Evolutionary conservation across 106 monocot species (phyloP), one percentile per base, ranked within the genome.

Genomic region (Apostasia shenzhenica): DNA sequence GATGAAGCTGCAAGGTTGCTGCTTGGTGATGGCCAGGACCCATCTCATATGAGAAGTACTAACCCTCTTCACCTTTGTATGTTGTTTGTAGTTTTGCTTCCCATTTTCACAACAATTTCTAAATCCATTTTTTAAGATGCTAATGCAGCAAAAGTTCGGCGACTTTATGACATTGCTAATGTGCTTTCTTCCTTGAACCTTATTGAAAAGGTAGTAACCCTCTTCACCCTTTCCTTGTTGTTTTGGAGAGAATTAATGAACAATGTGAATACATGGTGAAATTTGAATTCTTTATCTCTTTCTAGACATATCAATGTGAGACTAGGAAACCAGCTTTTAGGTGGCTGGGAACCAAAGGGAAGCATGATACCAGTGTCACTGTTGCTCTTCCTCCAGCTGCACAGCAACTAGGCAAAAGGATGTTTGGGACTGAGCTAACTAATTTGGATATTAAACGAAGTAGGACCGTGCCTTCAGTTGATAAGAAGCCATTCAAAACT

Each of bases 81-180:
- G 7, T 48, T 72, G 12, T 57, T 51, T 54, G 43, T 45, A 47
- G 2, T 14, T 63, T 41, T 71, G 45, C 63, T 41, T 45, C 8
- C 5, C 6, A 43, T 62, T 11, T 62, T 44, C 12, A 43, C 42
- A 49, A 10, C 14, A 2, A 26, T 4, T 12, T 60, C 1, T 48
- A 8, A 50, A 62, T 75, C 45, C 48, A 51, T 41, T 61, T 47
- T 10, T 61, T 53, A 61, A 82, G 69, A 47, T 14, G 69, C 80
- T 76, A 77, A 74, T 85, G 77, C 85, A 81, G 97, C 97, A 42
- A 97, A 89, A 66, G 92, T 97, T 1, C 67, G 97, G 53, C 79
- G 92, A n/a, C 70, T 97, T 38, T 97, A 97, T 69, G 97, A 97
- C 67, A 97, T 97, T 62, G 92, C 92, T 43, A 97, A 97, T 68